phyloP scores from a whole-genome alignment of 78 protist species.

The Chrysochromulina tobinii region DNA sequence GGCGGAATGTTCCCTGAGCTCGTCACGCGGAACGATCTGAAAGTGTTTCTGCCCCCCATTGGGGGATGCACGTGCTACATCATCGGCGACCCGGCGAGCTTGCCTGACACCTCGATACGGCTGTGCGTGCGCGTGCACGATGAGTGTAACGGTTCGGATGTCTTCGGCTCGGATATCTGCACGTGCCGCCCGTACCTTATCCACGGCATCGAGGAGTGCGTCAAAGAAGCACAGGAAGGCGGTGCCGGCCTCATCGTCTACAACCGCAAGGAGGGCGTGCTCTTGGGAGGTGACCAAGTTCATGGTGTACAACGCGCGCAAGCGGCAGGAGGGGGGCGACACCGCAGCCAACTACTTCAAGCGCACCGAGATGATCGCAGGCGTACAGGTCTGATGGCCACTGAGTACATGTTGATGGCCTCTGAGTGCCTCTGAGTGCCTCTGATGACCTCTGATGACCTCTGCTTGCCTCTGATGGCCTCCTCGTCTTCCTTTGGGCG shows the following conservation, averaged over 20 bases:
- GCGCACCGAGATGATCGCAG: conserved; percentile 49
- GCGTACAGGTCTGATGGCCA: not conserved
- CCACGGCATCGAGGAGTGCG: conserved; percentile 57
- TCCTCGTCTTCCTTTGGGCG: no score
- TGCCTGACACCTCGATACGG: conserved; percentile 19
- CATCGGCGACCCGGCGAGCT: conserved; percentile 37
- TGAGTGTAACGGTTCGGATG: conserved; percentile 67
- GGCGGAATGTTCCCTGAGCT: conserved; percentile 55
- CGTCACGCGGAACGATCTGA: conserved; percentile 45
- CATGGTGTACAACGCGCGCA: conserved; percentile 62
- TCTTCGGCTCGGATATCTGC: conserved; percentile 63
- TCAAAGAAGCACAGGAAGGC: conserved; percentile 32
- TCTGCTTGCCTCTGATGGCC: no score
- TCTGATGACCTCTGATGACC: no score
- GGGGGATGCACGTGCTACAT: conserved; percentile 23
- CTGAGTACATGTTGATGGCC: no score
- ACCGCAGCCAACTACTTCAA: conserved; percentile 42
- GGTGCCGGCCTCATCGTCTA: conserved; percentile 62
- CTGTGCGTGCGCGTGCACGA: conserved; percentile 56
- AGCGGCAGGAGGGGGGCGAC: conserved; percentile 38
- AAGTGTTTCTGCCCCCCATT: conserved; percentile 35
- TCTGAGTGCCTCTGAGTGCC: no score
- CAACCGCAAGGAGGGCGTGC: conserved; percentile 57
- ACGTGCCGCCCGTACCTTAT: conserved; percentile 55
- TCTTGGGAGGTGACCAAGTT: conserved; percentile 66